These are phyloP conservation scores for Mycena leptocephala DNA, from an alignment of 768 basidiomycete species.

Conservation along the genomic window DNA sequence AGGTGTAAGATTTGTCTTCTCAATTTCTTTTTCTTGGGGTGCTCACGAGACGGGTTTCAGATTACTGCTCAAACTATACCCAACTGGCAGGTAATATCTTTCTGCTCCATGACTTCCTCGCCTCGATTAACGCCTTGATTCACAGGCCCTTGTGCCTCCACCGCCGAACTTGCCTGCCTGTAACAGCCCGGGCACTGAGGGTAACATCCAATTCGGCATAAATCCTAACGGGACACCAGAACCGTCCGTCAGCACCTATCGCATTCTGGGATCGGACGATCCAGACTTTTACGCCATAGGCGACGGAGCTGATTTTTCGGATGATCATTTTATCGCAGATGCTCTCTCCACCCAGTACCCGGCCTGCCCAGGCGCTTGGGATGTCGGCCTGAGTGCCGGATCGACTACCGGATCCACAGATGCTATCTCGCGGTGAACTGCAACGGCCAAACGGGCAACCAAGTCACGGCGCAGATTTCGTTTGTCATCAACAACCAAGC, in stretches of 20 bases:
- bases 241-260: no score
- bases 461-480: not conserved
- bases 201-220: not conserved
- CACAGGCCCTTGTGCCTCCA: slow-evolving; percentile 3
- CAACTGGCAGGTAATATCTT: not conserved
- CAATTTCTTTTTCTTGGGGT: not conserved
- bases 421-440: not conserved
- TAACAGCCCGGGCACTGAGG: slow-evolving; percentile 8
- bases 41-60: no score
- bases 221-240: no score
- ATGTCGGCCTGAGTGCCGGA: not conserved
- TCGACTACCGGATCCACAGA: not conserved
- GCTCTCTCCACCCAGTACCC: no score
- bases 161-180: slow-evolving; percentile 7
- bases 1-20: not conserved
- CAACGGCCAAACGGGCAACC: slow-evolving; percentile 4
- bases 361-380: not conserved
- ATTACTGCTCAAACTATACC: no score
- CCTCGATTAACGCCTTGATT: not conserved
- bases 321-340: no score
- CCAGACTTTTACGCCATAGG: no score
- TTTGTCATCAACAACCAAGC: not conserved
- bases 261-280: no score
- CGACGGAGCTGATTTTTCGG: no score
- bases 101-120: not conserved